Evolutionary conservation across 2,329 filamentous ascomycete species (phyloP).

Genomic region (Paracoccidioides lutzii): DNA sequence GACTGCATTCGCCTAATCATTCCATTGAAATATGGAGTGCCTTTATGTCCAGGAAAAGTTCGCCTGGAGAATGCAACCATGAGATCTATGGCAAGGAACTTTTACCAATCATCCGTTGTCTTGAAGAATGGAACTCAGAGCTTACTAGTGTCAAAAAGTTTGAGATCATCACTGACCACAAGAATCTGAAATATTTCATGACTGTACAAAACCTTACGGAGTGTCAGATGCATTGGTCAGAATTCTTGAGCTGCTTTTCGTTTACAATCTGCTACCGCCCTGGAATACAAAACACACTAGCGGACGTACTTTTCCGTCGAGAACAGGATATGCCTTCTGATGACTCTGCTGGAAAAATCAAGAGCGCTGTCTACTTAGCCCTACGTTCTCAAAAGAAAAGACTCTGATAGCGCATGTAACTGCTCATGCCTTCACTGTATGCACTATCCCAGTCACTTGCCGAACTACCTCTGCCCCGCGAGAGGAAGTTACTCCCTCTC

Average conservation of each 20-base stretch:
- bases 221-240: background rate
- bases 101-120: too few species aligned
- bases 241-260: constrained; percentile 2
- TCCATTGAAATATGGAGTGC: too few species aligned
- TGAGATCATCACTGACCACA: background rate
- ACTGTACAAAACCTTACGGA: background rate
- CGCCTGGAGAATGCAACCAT: too few species aligned
- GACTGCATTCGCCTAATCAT: too few species aligned
- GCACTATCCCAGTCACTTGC: too few species aligned
- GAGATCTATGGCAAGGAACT: too few species aligned
- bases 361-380: background rate
- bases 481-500: too few species aligned
- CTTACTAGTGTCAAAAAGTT: background rate
- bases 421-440: too few species aligned
- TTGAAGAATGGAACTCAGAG: background rate
- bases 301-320: background rate
- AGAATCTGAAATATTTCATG: constrained; percentile 2
- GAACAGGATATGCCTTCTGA: background rate
- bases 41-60: background rate
- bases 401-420: too few species aligned
- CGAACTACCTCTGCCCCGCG: too few species aligned
- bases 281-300: background rate
- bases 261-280: constrained; percentile 1
- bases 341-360: background rate
- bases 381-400: too few species aligned